Evolutionary conservation across 2,329 filamentous ascomycete species (phyloP).

Genomic region (Sarocladium brachiariae): DNA sequence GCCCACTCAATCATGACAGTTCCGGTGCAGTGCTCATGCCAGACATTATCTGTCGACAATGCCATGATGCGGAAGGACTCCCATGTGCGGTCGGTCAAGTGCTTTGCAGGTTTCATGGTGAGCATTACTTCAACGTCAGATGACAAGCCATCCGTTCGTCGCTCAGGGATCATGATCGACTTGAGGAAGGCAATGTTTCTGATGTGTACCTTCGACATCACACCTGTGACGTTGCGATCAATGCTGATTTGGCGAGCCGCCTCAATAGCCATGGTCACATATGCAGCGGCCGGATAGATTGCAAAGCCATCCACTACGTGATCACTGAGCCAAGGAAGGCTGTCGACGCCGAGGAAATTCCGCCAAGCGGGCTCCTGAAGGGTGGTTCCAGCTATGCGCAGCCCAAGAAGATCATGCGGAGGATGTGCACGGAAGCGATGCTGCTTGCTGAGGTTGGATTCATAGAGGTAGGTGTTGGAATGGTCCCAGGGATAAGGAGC

Average conservation of each 20-base stretch:
- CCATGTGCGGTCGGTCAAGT: no score
- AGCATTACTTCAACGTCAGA: not conserved
- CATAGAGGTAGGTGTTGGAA: no score
- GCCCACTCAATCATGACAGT: no score
- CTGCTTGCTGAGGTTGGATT: no score
- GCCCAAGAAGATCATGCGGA: no score
- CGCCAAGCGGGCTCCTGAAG: constrained; percentile 27
- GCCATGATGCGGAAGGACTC: constrained; percentile 35
- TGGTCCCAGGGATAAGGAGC: no score
- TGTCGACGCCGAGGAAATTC: constrained; percentile 20
- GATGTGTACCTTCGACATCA: no score
- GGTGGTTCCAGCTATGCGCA: constrained; percentile 3
- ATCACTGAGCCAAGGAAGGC: constrained; percentile 25
- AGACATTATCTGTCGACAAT: constrained; percentile 52
- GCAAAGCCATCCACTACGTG: constrained; percentile 22
- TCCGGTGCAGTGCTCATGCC: not conserved
- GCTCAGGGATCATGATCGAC: no score
- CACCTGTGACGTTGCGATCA: no score
- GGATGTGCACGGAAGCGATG: no score
- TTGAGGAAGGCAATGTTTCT: no score
- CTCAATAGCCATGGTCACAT: constrained; percentile 26
- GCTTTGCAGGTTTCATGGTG: not conserved
- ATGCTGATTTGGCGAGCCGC: constrained; percentile 18
- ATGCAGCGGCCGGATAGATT: constrained; percentile 27
- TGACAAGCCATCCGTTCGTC: no score